Evolutionary conservation across 305 asterid genomes (phyloP), one percentile per base, ranked within the genome.

Genomic region (Fraxinus platypoda): DNA sequence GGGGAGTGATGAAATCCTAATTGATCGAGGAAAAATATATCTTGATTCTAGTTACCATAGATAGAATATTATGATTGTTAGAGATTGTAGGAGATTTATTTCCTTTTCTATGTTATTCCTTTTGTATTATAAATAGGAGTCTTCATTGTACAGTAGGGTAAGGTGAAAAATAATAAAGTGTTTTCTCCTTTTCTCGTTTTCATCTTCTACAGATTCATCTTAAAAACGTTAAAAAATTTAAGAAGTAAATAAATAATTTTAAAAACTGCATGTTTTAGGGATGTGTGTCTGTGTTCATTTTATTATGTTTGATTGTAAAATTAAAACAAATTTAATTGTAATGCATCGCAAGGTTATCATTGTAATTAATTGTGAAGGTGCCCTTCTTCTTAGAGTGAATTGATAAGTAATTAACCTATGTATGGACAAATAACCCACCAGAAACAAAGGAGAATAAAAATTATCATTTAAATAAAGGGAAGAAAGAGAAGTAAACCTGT

Each of bases 401-500:
- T 31, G 25, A 31, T 13, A 4, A 15, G 46, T 71, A 31, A 33
- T 33, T 71, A 31, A 28, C 38, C 34, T 70, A 68, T 1, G 11
- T 15, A 6, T 70, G 37, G 75, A 70, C 41, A 28, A 71, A 71
- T 17, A 71, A 30, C 23, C 43, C 43, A 15, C 25, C 75, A 31
- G 46, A 71, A 71, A 68, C 74, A 17, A 70, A 30, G 76, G 15
- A 71, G 76, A 71, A 71, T 17, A 71, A 33, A 71, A 71, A 33
- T 31, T 30, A 71, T 71, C 43, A 33, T 33, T 71, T 33, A 68
- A 68, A 35, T 19, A 57, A 57, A 57, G 78, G 70, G 75, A 43
- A 43, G 54, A 13, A 21, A 79, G 35, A 35, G 83, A 74, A 28
- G 77, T 54, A 49, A 78, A 93, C 97, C 95, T 89, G 97, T 84